A percentile compares a stretch with the other conserved stretches of the same genome.
phyloP scores from a whole-genome alignment of 2,329 filamentous ascomycete species.

The Exophiala aquamarina region DNA sequence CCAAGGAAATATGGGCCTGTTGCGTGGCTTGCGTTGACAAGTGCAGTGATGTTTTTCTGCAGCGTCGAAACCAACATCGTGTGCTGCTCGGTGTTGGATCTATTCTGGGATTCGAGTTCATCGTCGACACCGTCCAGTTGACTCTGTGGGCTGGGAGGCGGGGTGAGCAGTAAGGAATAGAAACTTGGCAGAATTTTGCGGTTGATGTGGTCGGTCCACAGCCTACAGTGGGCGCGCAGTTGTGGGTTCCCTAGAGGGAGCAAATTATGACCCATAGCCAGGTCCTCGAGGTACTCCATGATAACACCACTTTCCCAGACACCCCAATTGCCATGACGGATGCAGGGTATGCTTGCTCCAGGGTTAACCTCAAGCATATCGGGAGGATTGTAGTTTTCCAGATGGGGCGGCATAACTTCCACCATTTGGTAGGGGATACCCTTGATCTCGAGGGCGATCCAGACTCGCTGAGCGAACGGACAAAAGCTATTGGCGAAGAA shows the following conservation, averaged over 20 bases:
- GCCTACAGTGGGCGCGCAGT: constrained; percentile 68
- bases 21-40: constrained; percentile 57
- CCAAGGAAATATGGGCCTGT: constrained; percentile 71
- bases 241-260: constrained; percentile 64
- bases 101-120: constrained; percentile 8
- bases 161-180: constrained; percentile 63
- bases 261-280: constrained; percentile 59
- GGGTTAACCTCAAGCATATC: constrained; percentile 74
- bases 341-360: constrained; percentile 71
- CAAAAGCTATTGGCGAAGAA: constrained; percentile 83
- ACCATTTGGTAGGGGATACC: constrained; percentile 79
- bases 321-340: constrained; percentile 77
- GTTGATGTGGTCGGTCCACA: constrained; percentile 84
- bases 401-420: constrained; percentile 54
- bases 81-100: constrained; percentile 16
- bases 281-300: constrained; percentile 84
- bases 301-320: constrained; percentile 80
- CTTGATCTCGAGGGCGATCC: constrained; percentile 84
- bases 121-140: constrained; percentile 4
- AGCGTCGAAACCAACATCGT: constrained; percentile 39
- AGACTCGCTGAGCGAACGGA: constrained; percentile 83
- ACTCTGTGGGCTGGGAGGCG: constrained; percentile 14
- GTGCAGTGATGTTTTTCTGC: constrained; percentile 62
- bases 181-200: constrained; percentile 73
- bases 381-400: constrained; percentile 73